Base-by-base conservation (phyloP, 169 alveolate species). In the Plasmodium sp. region DNA sequence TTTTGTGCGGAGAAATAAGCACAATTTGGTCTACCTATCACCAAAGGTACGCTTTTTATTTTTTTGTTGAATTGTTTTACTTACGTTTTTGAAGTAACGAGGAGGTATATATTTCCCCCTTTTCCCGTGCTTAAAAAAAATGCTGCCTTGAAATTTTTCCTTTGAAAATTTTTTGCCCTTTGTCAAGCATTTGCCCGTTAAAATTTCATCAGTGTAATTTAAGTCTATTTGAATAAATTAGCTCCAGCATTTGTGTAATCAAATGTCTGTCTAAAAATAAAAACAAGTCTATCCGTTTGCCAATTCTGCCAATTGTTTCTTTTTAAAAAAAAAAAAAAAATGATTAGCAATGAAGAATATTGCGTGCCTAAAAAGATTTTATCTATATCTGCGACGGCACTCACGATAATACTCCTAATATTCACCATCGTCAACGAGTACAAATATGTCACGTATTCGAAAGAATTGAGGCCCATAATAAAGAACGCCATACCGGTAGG, bases 401-500 rank as follows among this genome's bases (percentile, higher is more conserved):
- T 88, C 71, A 88, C 90, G 39, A 33, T 88, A 79, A 33, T 80
- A 56, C 82, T 88, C 54, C 48, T 88, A 41, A 79, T 88, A 41
- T 79, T 88, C 31, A 88, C 94, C 34, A 88, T 62, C 31, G 36
- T 88, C 45, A 79, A 88, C 22, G 94, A 88, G 48, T 88, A 88
- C 62, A 88, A 88, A 79, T 88, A 88, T 80, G 75, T 88, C 18
- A 88, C 90, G 43, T 88, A 88, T 51, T 88, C 94, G 45, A 88
- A 88, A 88, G 94, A 88, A 80, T 80, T 88, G 58, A 88, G 88
- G 33, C 94, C 94, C 16, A 88, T 88, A 88, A 88, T 88, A 88
- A 88, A 88, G 72, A 88, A 80, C 73, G 94, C 94, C 34, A 88
- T 80, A 56, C 86, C 90, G 81, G 94, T 88, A 88, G 34, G 94